phyloP scores from a whole-genome alignment of 2,329 filamentous ascomycete species.

The Ophiocordyceps camponoti-floridani region DNA sequence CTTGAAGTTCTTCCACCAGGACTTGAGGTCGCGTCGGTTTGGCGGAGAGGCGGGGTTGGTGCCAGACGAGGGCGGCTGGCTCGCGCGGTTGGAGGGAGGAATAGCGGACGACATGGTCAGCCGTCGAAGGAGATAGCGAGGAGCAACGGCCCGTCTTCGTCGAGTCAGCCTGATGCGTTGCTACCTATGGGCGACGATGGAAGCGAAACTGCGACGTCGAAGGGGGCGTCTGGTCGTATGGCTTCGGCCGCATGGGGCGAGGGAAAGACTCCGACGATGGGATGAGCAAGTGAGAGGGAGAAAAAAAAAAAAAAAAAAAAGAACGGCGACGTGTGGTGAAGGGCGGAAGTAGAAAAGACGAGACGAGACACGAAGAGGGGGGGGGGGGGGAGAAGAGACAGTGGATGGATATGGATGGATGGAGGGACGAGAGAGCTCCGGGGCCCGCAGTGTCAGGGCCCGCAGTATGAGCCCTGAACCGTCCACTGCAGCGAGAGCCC shows the following conservation, averaged over 20 bases:
- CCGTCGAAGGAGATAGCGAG: too few relatives aligned
- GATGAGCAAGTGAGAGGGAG: background rate
- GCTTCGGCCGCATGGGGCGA: background rate
- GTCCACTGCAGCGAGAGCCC: too few relatives aligned
- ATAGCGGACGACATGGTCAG: conserved; percentile 17
- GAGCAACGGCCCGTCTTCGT: too few relatives aligned
- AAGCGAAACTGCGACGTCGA: too few relatives aligned
- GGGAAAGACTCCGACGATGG: background rate
- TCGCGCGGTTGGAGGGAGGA: conserved; percentile 14
- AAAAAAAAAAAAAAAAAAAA: background rate
- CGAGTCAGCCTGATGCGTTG: too few relatives aligned
- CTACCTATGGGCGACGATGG: too few relatives aligned
- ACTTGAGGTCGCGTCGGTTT: conserved; percentile 73
- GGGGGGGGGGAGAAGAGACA: background rate
- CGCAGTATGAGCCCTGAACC: too few relatives aligned
- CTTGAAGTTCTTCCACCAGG: conserved; percentile 97
- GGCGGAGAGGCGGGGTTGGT: conserved; percentile 47
- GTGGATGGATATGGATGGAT: too few relatives aligned
- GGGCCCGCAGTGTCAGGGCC: background rate
- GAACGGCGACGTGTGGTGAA: too few relatives aligned
- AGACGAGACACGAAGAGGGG: background rate
- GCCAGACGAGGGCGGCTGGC: conserved; percentile 9
- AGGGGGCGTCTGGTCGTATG: too few relatives aligned
- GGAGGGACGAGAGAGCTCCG: background rate
- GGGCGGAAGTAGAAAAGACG: background rate